phyloP scores from a whole-genome alignment of 2,329 filamentous ascomycete genomes.

The Colletotrichum godetiae region DNA sequence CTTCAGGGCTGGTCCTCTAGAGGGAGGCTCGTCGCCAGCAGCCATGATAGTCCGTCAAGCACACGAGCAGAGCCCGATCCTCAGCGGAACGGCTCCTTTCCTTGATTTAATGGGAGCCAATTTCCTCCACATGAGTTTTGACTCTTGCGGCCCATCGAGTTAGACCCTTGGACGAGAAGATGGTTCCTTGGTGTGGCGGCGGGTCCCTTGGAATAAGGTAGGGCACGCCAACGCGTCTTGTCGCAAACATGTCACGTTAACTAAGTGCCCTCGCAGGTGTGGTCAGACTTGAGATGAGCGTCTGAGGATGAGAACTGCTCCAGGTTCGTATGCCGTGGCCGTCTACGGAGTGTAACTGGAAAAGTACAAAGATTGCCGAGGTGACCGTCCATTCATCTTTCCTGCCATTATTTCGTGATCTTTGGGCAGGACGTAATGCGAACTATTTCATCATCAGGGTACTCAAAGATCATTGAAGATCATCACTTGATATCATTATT shows the following conservation, averaged over 20 bases:
- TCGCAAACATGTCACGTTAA: not conserved
- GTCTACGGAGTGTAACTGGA: no score
- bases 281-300: not conserved
- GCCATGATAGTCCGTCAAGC: not conserved
- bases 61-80: not conserved
- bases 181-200: not conserved
- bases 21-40: no score
- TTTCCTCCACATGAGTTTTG: no score
- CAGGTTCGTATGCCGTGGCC: no score
- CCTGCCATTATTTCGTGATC: no score
- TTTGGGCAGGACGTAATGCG: not conserved
- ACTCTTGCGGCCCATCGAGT: no score
- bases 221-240: slow-evolving; percentile 24
- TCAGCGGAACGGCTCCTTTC: no score
- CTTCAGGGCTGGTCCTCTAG: no score
- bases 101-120: not conserved
- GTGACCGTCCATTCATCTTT: no score
- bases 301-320: not conserved
- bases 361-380: no score
- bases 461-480: not conserved
- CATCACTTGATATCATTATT: not conserved
- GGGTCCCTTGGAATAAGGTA: not conserved
- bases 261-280: not conserved
- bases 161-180: no score
- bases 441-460: no score